Evolutionary conservation across 129 eudicot genomes (phyloP).

Genomic region (Flaveria bidentis): DNA sequence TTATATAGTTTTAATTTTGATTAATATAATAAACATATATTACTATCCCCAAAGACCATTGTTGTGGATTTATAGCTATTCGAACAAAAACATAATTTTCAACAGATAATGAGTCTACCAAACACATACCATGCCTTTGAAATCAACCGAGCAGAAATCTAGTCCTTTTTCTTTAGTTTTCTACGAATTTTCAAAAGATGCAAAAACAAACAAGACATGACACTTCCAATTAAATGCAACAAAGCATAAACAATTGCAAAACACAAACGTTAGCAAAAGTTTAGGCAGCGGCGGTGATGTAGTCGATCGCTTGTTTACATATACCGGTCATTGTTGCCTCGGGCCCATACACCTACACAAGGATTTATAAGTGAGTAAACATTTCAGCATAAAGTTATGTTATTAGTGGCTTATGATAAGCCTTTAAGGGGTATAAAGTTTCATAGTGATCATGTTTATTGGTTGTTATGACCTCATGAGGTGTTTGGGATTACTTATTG

Average conservation of each 20-base stretch:
- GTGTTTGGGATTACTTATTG: not conserved
- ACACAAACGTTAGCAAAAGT: not conserved
- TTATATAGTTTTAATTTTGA: too few relatives aligned
- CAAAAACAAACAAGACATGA: conserved; percentile 27
- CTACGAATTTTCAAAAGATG: conserved; percentile 23
- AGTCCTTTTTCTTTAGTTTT: not conserved
- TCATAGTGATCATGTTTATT: not conserved
- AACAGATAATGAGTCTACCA: too few relatives aligned
- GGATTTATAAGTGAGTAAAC: not conserved
- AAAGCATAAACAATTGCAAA: not conserved
- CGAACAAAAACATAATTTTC: too few relatives aligned
- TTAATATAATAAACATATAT: too few relatives aligned
- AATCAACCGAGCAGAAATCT: not conserved
- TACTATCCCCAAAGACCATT: too few relatives aligned
- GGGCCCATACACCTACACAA: conserved; percentile 78
- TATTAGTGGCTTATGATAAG: not conserved
- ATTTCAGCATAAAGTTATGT: not conserved
- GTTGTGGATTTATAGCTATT: too few relatives aligned
- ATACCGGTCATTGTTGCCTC: conserved; percentile 96
- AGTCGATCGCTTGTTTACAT: conserved; percentile 94
- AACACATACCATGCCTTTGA: too few relatives aligned
- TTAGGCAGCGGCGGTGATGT: conserved; percentile 78
- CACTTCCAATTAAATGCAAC: conserved; percentile 18
- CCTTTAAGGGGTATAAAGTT: not conserved
- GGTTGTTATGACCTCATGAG: not conserved